phyloP scores from a whole-genome alignment of 2,329 filamentous ascomycete species.

The Ceratocystis papillata region DNA sequence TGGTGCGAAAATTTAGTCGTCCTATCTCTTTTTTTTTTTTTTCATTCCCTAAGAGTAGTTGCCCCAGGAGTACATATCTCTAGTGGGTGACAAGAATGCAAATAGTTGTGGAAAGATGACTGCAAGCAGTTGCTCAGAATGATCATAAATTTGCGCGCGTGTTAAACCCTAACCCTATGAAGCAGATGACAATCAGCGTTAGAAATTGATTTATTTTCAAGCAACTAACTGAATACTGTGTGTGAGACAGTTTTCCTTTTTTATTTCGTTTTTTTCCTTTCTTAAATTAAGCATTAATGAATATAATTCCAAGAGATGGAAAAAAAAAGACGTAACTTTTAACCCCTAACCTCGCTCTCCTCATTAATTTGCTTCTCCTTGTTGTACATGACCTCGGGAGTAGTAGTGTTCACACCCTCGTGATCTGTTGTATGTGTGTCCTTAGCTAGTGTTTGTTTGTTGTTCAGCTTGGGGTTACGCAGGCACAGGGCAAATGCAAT shows the following conservation, averaged over 20 bases:
- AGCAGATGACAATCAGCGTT: no score
- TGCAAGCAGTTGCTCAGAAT: background rate
- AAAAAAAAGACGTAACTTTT: background rate
- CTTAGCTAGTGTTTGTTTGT: constrained; percentile 37
- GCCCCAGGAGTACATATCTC: no score
- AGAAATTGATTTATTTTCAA: no score
- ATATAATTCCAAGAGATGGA: background rate
- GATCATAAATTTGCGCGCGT: no score
- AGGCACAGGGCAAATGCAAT: constrained; percentile 36
- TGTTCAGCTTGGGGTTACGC: constrained; percentile 39
- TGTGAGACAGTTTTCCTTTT: no score
- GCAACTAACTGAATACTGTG: no score
- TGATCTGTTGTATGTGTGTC: constrained; percentile 19
- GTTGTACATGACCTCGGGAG: background rate
- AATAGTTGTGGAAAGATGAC: no score
- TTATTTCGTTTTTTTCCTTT: no score
- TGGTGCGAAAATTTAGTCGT: background rate
- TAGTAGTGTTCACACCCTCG: background rate
- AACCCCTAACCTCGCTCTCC: background rate
- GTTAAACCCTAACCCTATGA: background rate
- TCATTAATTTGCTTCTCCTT: background rate
- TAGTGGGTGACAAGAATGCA: background rate
- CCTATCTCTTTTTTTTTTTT: background rate
- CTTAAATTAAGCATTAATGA: no score
- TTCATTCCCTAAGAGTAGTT: background rate